Conservation (phyloP, 1,284 basidiomycete species). For the Rhizoctonia solani region DNA sequence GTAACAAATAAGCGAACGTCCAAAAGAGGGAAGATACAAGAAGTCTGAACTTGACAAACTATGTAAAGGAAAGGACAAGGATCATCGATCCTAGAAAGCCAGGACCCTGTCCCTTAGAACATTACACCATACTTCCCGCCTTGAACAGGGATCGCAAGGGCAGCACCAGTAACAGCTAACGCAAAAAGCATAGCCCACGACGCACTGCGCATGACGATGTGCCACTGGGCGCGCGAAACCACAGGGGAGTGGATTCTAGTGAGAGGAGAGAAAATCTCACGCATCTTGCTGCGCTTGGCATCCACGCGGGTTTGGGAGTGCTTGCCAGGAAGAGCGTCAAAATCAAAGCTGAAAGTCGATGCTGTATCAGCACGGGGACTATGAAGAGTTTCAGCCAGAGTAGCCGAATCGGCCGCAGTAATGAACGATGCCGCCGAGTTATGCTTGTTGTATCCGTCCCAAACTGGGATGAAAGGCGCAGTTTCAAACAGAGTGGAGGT, state of each 20-base stretch:
- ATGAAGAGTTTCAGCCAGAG: not conserved
- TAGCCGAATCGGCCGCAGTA: conserved; percentile 4
- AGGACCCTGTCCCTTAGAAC: not conserved
- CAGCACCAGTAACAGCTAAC: not conserved
- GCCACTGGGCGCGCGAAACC: conserved; percentile 76
- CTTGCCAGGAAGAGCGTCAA: conserved; percentile 24
- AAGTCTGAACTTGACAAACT: not conserved
- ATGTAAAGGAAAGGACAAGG: conserved; percentile 12
- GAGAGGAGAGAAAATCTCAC: conserved; percentile 59
- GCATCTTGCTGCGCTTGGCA: conserved; percentile 26
- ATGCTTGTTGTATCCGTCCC: conserved; percentile 20
- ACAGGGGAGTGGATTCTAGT: conserved; percentile 68
- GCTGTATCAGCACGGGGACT: conserved; percentile 23
- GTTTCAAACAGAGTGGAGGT: conserved; percentile 28
- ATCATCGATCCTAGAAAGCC: not conserved
- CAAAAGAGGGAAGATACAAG: conserved; percentile 1
- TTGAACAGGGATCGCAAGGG: conserved; percentile 8
- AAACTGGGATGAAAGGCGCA: conserved; percentile 17
- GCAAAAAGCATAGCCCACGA: conserved; percentile 26
- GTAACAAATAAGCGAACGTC: not conserved
- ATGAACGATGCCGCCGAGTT: conserved; percentile 19
- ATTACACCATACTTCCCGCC: conserved; percentile 26
- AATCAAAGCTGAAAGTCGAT: conserved; percentile 29
- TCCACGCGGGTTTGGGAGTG: not conserved
- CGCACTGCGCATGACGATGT: conserved; percentile 57